Percentiles rank a stretch among this genome's conserved stretches.
These are phyloP conservation scores for Mediolabrus comicus DNA, from an alignment of 108 stramenopile genomes.

Conservation along the genomic window DNA sequence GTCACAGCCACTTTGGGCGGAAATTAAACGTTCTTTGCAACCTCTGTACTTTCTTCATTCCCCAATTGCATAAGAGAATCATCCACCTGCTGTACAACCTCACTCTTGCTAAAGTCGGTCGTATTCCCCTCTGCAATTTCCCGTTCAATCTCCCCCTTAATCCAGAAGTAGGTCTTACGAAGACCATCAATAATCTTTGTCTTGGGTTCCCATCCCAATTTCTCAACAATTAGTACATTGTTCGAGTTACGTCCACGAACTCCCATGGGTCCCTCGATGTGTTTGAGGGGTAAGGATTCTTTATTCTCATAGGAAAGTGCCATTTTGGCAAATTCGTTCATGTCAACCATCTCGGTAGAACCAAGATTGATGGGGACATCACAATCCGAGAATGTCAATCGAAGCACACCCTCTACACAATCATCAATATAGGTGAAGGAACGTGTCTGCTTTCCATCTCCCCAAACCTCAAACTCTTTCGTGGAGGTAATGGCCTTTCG, in stretches of 20 bases:
- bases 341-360: conserved; percentile 96
- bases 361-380: conserved; percentile 94
- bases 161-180: conserved; percentile 94
- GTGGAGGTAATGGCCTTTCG: conserved; percentile 94
- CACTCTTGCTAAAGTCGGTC: conserved; percentile 64
- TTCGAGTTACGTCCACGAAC: conserved; percentile 98
- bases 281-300: conserved; percentile 91
- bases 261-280: conserved; percentile 99
- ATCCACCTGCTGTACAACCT: conserved; percentile 93
- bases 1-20: background rate
- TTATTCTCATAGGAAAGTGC: conserved; percentile 90
- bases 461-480: conserved; percentile 95
- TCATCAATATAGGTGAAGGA: conserved; percentile 99
- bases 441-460: conserved; percentile 98
- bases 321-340: conserved; percentile 94
- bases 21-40: background rate
- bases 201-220: conserved; percentile 95
- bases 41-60: conserved; percentile 59
- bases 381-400: conserved; percentile 95
- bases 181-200: conserved; percentile 89
- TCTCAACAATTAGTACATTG: conserved; percentile 92
- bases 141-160: conserved; percentile 89
- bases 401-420: conserved; percentile 95
- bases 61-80: conserved; percentile 84
- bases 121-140: conserved; percentile 69